Percentiles rank a stretch among this genome's conserved stretches.
Evolutionary conservation across 2,329 filamentous ascomycete species (phyloP).

Genomic region (Fusarium sp.): DNA sequence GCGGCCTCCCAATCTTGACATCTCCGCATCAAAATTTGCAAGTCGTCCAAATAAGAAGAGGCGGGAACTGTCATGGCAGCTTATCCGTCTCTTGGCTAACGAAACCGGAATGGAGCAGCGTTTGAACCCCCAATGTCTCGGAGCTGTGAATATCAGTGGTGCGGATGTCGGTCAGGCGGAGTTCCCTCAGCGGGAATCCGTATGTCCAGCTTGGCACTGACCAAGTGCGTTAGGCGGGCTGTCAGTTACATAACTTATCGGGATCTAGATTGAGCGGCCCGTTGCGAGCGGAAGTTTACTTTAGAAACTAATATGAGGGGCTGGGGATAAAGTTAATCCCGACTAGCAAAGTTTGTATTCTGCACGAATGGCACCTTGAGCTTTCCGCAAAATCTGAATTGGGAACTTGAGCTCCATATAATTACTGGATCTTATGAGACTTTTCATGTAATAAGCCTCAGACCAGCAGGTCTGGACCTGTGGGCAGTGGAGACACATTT

Average conservation of each 20-base stretch:
- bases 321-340: background rate
- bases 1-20: background rate
- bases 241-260: background rate
- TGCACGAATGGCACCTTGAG: background rate
- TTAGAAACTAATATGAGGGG: background rate
- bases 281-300: background rate
- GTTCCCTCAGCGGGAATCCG: background rate
- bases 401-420: accelerated
- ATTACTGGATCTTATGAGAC: no score
- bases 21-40: background rate
- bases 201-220: background rate
- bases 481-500: background rate
- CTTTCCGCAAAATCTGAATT: accelerated
- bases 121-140: background rate
- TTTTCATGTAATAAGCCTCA: background rate
- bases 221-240: background rate
- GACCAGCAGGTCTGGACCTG: background rate
- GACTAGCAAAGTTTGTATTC: background rate
- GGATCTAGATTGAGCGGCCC: slow-evolving; percentile 13
- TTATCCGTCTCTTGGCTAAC: background rate
- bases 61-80: background rate
- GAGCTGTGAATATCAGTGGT: background rate
- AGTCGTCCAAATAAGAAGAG: background rate
- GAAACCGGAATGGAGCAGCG: background rate
- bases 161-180: background rate